phyloP scores from a whole-genome alignment of 345 rosid genomes.

The Zanthoxylum bungeanum region DNA sequence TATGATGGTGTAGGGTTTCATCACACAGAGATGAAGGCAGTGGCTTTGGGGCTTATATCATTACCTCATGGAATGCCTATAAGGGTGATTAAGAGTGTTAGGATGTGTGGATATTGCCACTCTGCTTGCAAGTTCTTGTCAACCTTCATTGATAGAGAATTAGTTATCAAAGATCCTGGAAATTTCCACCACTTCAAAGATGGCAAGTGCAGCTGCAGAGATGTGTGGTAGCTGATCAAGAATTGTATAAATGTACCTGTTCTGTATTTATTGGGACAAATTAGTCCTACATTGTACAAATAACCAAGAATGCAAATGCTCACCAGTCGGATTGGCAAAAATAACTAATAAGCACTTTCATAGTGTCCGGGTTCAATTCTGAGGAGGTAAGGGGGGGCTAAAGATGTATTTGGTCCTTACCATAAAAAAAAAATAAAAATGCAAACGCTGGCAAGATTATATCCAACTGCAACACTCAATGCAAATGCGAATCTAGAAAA shows the following conservation, averaged over 20 bases:
- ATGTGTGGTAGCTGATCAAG: conserved; percentile 9
- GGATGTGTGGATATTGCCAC: conserved; percentile 24
- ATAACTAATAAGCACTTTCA: too few relatives aligned
- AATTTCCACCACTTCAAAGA: conserved; percentile 24
- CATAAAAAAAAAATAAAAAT: too few relatives aligned
- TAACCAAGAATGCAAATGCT: neutral
- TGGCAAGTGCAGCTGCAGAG: conserved; percentile 25
- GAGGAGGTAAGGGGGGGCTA: too few relatives aligned
- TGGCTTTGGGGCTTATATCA: conserved; percentile 22
- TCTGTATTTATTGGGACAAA: too few relatives aligned
- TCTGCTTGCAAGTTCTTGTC: conserved; percentile 28
- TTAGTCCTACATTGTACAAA: neutral
- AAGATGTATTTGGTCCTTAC: too few relatives aligned
- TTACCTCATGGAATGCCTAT: conserved; percentile 13
- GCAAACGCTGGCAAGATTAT: too few relatives aligned
- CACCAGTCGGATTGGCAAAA: too few relatives aligned
- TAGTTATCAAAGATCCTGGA: conserved; percentile 21
- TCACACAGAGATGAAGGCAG: conserved; percentile 25
- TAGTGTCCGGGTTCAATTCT: too few relatives aligned
- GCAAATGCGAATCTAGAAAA: too few relatives aligned
- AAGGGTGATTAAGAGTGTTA: conserved; percentile 21
- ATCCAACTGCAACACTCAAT: too few relatives aligned
- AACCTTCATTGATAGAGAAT: conserved; percentile 17
- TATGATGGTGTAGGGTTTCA: conserved; percentile 17
- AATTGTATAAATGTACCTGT: neutral